phyloP scores from a whole-genome alignment of 495 filamentous ascomycete genomes.

The Oidiodendron maius region DNA sequence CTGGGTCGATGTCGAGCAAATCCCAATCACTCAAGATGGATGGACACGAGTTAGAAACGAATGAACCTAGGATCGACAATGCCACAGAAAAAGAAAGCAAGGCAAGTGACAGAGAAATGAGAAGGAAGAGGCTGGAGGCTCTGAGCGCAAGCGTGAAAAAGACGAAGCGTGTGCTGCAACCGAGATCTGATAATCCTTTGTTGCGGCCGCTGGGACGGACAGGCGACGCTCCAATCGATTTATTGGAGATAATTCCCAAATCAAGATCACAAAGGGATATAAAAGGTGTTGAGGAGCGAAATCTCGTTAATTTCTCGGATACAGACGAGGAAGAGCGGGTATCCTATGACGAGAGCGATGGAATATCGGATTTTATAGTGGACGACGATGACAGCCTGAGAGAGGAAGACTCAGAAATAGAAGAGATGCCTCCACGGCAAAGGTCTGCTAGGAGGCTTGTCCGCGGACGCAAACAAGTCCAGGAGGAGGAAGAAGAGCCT shows the following conservation, averaged over 20 bases:
- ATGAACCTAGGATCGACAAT: not conserved
- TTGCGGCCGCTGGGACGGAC: slow-evolving; percentile 5
- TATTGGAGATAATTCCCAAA: not conserved
- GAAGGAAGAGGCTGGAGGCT: too few species aligned
- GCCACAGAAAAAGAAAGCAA: not conserved
- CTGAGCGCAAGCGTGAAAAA: too few species aligned
- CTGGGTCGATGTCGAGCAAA: not conserved
- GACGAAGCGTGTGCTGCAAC: slow-evolving; percentile 9
- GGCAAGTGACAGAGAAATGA: not conserved
- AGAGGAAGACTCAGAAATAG: slow-evolving; percentile 12
- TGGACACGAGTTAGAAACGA: not conserved
- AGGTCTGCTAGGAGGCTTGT: slow-evolving; percentile 15
- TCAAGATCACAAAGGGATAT: not conserved
- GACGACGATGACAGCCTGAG: slow-evolving; percentile 20
- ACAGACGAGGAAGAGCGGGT: slow-evolving; percentile 1
- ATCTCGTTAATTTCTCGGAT: not conserved
- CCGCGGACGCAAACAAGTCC: slow-evolving; percentile 9
- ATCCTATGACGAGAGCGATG: slow-evolving; percentile 10
- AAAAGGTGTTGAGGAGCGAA: not conserved
- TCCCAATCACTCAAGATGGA: too few species aligned
- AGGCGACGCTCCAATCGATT: not conserved
- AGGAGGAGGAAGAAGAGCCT: not conserved
- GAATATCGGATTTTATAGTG: slow-evolving; percentile 30
- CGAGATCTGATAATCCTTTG: slow-evolving; percentile 13
- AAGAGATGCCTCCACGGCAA: slow-evolving; percentile 1